A percentile compares a stretch with the other conserved stretches of the same genome.
These are phyloP conservation scores for Geranium rotundifolium DNA, from an alignment of 345 rosid species.

Conservation along the genomic window DNA sequence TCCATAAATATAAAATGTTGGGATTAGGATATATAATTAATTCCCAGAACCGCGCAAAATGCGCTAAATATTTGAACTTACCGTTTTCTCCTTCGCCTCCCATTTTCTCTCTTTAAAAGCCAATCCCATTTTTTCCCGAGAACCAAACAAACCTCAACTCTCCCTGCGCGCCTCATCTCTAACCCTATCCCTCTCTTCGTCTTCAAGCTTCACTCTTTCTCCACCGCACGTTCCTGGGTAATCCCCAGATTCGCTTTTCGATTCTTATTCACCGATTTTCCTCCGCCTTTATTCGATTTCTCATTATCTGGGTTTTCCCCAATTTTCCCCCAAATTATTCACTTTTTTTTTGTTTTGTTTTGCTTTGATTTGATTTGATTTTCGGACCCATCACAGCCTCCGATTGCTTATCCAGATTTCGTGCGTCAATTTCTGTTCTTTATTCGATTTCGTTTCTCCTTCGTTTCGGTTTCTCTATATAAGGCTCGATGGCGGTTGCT, in stretches of 20 bases:
- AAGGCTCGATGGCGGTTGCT: slow-evolving; percentile 34
- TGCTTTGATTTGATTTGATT: not conserved
- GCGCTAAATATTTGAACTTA: not conserved
- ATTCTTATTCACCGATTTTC: not conserved
- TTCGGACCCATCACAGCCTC: not conserved
- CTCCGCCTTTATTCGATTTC: not conserved
- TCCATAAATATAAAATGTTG: too few relatives aligned
- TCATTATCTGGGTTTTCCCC: not conserved
- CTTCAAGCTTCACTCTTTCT: not conserved
- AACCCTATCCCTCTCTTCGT: slow-evolving; percentile 1
- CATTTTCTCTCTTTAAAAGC: not conserved
- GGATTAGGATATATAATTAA: not conserved
- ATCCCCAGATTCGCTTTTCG: not conserved
- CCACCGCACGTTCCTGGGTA: slow-evolving; percentile 7
- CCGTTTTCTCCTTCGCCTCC: not conserved
- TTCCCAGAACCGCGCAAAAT: slow-evolving; percentile 1
- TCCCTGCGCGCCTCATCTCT: not conserved
- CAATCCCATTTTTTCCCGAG: not conserved
- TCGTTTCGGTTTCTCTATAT: not conserved
- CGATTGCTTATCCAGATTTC: slow-evolving; percentile 1
- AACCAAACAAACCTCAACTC: not conserved
- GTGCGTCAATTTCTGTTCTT: slow-evolving; percentile 1
- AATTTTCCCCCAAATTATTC: not conserved
- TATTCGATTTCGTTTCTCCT: not conserved
- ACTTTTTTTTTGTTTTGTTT: not conserved